Base-by-base conservation (phyloP, 2,329 filamentous ascomycete species). In the Plectosphaerella sp. region DNA sequence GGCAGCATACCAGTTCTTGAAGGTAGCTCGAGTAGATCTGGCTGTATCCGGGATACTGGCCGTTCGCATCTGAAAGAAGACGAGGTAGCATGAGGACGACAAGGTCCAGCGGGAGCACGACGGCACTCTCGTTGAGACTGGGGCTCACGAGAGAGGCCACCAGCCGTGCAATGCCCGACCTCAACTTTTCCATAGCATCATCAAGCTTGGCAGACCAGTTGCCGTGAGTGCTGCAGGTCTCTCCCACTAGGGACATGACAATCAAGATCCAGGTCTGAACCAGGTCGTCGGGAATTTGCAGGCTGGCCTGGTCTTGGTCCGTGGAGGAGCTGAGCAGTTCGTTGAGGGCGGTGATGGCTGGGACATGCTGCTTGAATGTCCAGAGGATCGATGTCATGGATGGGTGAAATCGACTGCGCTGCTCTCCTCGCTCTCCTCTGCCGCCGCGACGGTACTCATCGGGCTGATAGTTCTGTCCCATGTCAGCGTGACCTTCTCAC, bases 1-100 rank as follows among this genome's bases (percentile, higher is more conserved):
- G 1, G 4, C 15, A 22, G 43, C 68, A 49, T 63, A 76, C 74
- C 37, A 77, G 58, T 2, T 63, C 65, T 39, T 69, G 65, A 4
- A 77, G 62, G 43, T 71, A 74, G 39, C 71, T 64, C 0, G 69
- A 72, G 48, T 77, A 78, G 0, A 69, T 73, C 20, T 70, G 66
- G 37, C 62, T 67, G 15, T 77, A 69, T 25, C 70, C 67, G 3
- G 70, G 64, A 33, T 65, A 65, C 45, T 64, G 66, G 5, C 64
- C 67, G 1, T 69, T 70, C 18, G 64, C 59, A 41, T 77, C 72
- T 43, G 67, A 61, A 1, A 76, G 53, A 33, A 78, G 61, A 14
- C 65, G 65, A 37, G 70, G 55, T 10, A 64, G 65, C 11, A 76
- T 58, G 16, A 78, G 58, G 1, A 71, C 70, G 24, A 74, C 54